Evolutionary conservation across 306 rosid species (phyloP).

Genomic region (Citrullus mucosospermus): DNA sequence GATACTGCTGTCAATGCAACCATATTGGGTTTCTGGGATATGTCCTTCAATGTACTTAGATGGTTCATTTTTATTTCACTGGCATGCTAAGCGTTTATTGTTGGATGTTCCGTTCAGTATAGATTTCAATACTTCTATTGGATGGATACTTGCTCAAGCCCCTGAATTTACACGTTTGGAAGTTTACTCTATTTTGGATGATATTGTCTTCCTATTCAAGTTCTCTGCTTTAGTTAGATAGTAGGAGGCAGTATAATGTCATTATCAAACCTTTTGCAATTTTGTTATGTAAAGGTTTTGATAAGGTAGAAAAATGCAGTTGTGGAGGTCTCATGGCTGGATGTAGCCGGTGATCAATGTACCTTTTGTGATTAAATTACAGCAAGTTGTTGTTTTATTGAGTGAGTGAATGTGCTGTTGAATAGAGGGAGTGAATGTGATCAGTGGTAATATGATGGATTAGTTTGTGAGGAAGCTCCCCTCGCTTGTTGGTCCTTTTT

Average conservation of each 20-base stretch:
- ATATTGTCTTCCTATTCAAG: neutral
- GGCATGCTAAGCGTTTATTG: neutral
- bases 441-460: no score
- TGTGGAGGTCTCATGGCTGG: neutral
- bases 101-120: neutral
- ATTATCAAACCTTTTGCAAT: neutral
- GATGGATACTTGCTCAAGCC: neutral
- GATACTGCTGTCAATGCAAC: neutral
- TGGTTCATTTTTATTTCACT: neutral
- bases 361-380: neutral
- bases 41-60: neutral
- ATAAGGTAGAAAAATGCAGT: neutral
- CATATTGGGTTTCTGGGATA: neutral
- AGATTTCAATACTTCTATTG: neutral
- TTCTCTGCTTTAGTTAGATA: neutral
- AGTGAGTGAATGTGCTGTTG: neutral
- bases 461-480: no score
- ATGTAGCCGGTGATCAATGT: neutral
- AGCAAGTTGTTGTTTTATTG: neutral
- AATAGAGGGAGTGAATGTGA: neutral
- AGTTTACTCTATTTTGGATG: neutral
- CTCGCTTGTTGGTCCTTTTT: no score
- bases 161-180: neutral
- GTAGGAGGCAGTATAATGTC: neutral
- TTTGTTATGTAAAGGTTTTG: neutral